A percentile compares a stretch with the other conserved stretches of the same genome.
These are phyloP conservation scores for Coemansia sp. DNA, from an alignment of 192 early-diverging fungal species.

Conservation along the genomic window DNA sequence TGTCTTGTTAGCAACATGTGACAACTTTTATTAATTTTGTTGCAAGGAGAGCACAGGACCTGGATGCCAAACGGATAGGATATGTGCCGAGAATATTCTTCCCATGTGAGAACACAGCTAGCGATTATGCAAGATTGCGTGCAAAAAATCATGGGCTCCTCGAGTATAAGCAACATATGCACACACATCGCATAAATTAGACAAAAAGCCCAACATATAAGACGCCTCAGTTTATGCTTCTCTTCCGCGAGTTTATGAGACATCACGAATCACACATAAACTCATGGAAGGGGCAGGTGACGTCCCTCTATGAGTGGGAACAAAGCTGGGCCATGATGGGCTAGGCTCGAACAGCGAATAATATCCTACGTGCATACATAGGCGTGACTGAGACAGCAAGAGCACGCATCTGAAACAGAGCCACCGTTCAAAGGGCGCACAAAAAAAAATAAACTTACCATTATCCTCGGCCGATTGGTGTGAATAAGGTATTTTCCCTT, in stretches of 20 bases:
- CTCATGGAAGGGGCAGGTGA: neutral
- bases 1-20: neutral
- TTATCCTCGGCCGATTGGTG: constrained; percentile 52
- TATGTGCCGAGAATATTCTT: neutral
- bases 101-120: constrained; percentile 4
- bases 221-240: neutral
- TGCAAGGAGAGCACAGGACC: neutral
- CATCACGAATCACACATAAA: neutral
- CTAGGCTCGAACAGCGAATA: neutral
- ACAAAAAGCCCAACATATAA: neutral
- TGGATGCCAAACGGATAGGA: neutral
- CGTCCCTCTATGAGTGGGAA: neutral
- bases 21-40: neutral
- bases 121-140: constrained; percentile 21
- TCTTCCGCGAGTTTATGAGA: neutral
- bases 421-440: neutral
- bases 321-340: neutral
- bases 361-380: constrained; percentile 2
- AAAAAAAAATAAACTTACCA: constrained; percentile 35
- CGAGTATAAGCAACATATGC: neutral
- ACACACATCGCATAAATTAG: constrained; percentile 3
- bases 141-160: constrained; percentile 6
- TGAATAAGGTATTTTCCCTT: constrained; percentile 55
- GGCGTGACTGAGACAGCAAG: neutral
- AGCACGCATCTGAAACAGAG: neutral